phyloP scores from a whole-genome alignment of 2,329 filamentous ascomycete genomes.

The Westerdykella aurantiaca region DNA sequence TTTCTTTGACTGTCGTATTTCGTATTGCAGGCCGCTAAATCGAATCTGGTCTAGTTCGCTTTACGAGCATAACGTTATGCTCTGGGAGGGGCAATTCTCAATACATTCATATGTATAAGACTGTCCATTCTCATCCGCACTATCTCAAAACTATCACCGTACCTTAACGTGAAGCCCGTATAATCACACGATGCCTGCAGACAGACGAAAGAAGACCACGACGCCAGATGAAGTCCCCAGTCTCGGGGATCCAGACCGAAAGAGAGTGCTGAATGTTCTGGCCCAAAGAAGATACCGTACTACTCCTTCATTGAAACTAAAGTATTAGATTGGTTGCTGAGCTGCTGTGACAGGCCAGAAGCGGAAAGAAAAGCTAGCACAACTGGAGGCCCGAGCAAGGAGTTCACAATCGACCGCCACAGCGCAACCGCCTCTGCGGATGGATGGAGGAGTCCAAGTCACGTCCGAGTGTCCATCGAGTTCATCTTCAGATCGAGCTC shows the following conservation, averaged over 20 bases:
- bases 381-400: constrained; percentile 19
- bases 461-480: neutral
- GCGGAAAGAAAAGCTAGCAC: constrained; percentile 20
- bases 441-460: constrained; percentile 1
- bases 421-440: neutral
- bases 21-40: constrained; percentile 1
- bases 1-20: no score
- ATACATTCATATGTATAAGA: neutral
- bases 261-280: constrained; percentile 27
- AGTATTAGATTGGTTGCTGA: neutral
- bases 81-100: neutral
- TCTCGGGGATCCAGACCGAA: constrained; percentile 24
- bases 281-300: constrained; percentile 29
- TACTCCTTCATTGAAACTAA: neutral
- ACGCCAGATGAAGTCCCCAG: constrained; percentile 17
- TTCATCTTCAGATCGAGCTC: neutral
- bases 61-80: constrained; percentile 24
- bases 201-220: constrained; percentile 15
- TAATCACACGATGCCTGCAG: constrained; percentile 21
- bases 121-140: neutral
- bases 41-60: constrained; percentile 4
- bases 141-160: neutral
- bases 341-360: constrained; percentile 15
- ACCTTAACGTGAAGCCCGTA: constrained; percentile 8
- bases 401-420: neutral